These are phyloP conservation scores for Fusarium chuoi DNA, from an alignment of 2,329 filamentous ascomycete species.

Conservation along the genomic window DNA sequence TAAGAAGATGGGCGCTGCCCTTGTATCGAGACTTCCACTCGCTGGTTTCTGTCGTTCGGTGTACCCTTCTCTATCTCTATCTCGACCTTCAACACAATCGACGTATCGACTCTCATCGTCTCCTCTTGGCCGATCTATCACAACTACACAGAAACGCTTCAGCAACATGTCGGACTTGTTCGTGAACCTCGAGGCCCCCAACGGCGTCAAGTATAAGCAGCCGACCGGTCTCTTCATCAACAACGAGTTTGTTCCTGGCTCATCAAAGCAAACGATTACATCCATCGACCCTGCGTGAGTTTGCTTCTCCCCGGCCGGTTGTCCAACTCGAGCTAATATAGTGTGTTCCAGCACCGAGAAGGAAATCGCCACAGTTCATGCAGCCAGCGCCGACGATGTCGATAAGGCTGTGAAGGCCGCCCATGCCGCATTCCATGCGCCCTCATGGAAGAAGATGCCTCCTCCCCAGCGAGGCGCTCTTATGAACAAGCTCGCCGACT, in stretches of 20 bases:
- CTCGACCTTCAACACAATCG: conserved; percentile 5
- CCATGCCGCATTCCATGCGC: conserved; percentile 72
- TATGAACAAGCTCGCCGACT: conserved; percentile 72
- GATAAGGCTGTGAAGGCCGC: conserved; percentile 56
- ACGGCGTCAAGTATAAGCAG: conserved; percentile 78
- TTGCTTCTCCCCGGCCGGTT: too few relatives aligned
- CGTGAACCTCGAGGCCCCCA: conserved; percentile 78
- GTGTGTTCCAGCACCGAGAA: conserved; percentile 40
- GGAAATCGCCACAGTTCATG: conserved; percentile 44
- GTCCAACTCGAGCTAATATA: not conserved
- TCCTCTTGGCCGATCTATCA: conserved; percentile 9
- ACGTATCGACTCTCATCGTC: conserved; percentile 20
- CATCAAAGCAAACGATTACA: conserved; percentile 41
- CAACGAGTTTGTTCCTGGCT: conserved; percentile 75
- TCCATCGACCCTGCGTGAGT: conserved; percentile 47
- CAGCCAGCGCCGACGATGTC: conserved; percentile 44
- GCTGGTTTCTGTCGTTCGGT: conserved; percentile 6
- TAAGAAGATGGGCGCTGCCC: conserved; percentile 36
- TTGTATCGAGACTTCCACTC: conserved; percentile 9
- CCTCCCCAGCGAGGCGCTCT: conserved; percentile 72
- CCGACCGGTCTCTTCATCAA: conserved; percentile 85
- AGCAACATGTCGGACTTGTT: conserved; percentile 40
- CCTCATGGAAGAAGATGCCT: conserved; percentile 74
- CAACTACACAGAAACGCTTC: conserved; percentile 22
- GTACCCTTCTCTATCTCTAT: not conserved